Base-by-base conservation (phyloP, 345 rosid genomes). In the Aethionema arabicum region DNA sequence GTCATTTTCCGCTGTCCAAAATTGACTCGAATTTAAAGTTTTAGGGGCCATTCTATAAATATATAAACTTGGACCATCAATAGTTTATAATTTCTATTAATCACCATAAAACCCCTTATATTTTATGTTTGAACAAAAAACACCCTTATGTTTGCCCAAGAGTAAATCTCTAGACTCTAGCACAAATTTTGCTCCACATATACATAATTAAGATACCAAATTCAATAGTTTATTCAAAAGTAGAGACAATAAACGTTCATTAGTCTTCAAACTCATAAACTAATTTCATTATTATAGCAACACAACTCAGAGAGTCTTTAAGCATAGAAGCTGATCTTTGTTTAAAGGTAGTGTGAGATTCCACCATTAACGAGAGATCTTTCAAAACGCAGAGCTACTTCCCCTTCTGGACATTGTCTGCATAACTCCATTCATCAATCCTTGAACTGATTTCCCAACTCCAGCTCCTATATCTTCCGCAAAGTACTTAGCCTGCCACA, bases 391-490 rank as follows among this genome's bases (percentile, higher is more conserved):
- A 50, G 65, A 43, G 54, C 65, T 52, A 31, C 60, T 65, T 41
- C 75, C 35, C 10, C 65, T 51, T 35, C 51, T 62, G 31, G 75
- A 71, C 70, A 71, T 43, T 0, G 70, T 69, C 69, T 65, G 79
- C 32, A 88, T 73, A 57, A 83, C 82, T 69, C 66, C 80, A 67
- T 65, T 75, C 59, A 82, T 74, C 61, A 91, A 72, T 59, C 96
- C 90, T 82, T 83, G 96, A 72, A 91, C 69, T 21, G 98, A 86
- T 61, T 78, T 82, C 32, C 98, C 95, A 76, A 86, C 76, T 55
- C 98, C 98, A 16, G 88, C 92, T 61, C 95, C 83, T 52, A 88
- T 84, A 68, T 87, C 87, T 74, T 91, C 80, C 6, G 95, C 98
- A 74, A 91, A 78, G 72, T 91, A 88, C 72, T 68, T 79, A n/a